Base-by-base conservation (phyloP, 352 stramenopile genomes). In the Globisporangium barbulae region DNA sequence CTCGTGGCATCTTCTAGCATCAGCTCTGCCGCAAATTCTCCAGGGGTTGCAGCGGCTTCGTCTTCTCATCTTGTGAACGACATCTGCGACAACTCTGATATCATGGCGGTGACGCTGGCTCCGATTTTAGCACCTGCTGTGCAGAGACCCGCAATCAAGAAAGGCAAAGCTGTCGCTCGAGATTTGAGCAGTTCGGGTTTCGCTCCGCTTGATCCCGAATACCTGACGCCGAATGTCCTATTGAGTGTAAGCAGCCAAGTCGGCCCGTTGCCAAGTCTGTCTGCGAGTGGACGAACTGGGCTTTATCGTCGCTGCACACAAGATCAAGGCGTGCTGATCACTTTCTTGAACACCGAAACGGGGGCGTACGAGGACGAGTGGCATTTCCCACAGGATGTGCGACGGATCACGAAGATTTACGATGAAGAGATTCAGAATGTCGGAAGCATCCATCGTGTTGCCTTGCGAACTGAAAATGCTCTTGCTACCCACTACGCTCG, bases 291-390 rank as follows among this genome's bases (percentile, higher is more conserved):
- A 3, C 64, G 85, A 37, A 93, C 85, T 2, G 88, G 88, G 8
- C 77, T 91, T 28, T 93, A 85, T 64, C 73, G 84, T 6, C 71
- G 75, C 0, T 87, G 67, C 66, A 80, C 71, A 4, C 63, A 74
- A 19, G 71, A 88, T 2, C 74, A 93, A 22, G 83, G 83, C 50
- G 79, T 96, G 37, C 64, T 94, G 31, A 74, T 94, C 31, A 91
- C 79, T 0, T 94, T 96, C 45, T 70, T 94, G 19, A 96, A 94
- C 64, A 93, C 83, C 0, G 88, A 96, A 53, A 93, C 85, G 13
- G 88, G 88, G 4, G 85, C 86, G 13, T 93, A 90, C 57, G 88
- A 96, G 68, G 85, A 94, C 41, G 82, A 94, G 65, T 94, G 80
- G 82, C 79, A 91, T 59, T 67, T 71, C 30, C 79, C 88, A 19